Conservation (phyloP, 73 alveolate genomes). For the Paramecium biaurelia region DNA sequence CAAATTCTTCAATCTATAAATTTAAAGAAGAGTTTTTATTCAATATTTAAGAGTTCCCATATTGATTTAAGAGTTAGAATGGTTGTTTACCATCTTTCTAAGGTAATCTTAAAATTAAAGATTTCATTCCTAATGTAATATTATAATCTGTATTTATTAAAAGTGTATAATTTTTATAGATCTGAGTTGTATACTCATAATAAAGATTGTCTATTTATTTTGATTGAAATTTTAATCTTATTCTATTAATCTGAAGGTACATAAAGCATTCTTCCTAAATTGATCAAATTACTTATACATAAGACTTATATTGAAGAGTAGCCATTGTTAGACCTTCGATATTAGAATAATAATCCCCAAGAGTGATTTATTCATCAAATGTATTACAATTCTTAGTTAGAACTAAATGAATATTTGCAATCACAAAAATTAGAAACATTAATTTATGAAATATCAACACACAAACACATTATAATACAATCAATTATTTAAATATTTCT, state of each 20-base stretch:
- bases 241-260: neutral
- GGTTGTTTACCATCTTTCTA: neutral
- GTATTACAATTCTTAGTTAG: neutral
- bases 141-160: neutral
- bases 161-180: neutral
- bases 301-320: neutral
- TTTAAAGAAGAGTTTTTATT: neutral
- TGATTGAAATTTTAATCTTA: neutral
- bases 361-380: neutral
- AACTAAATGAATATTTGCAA: neutral
- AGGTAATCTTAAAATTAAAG: neutral
- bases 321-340: neutral
- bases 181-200: neutral
- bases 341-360: neutral
- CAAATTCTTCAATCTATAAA: neutral
- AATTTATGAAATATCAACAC: neutral
- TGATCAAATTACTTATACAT: neutral
- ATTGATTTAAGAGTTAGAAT: neutral
- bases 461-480: neutral
- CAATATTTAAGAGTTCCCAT: neutral
- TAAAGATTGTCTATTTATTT: neutral
- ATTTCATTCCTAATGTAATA: neutral
- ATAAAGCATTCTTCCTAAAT: neutral
- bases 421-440: neutral
- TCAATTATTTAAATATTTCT: neutral